Evolutionary conservation across 2,329 filamentous ascomycete genomes (phyloP).

Genomic region (Davidsoniella virescens): DNA sequence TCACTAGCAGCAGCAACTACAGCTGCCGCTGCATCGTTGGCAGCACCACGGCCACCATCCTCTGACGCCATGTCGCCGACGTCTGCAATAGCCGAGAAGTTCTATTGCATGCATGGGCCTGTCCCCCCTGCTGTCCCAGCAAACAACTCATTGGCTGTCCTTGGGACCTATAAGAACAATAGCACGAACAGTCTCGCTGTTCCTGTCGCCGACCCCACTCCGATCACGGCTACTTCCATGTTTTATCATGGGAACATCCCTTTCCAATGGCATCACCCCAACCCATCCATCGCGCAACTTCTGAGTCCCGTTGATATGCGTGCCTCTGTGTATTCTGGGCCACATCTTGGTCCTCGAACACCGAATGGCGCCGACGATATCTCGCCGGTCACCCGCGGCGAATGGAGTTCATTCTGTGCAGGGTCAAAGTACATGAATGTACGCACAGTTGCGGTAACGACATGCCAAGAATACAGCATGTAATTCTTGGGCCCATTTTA

Average conservation of each 20-base stretch:
- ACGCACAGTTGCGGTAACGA: slow-evolving; percentile 35
- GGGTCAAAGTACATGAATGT: slow-evolving; percentile 25
- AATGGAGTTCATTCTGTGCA: slow-evolving; percentile 45
- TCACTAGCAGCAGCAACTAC: neutral
- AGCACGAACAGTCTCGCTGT: too few relatives aligned
- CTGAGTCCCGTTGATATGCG: slow-evolving; percentile 4
- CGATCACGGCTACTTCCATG: neutral
- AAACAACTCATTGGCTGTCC: neutral
- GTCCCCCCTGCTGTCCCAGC: neutral
- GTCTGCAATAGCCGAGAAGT: slow-evolving; percentile 8
- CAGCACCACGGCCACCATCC: neutral
- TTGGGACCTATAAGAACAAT: neutral
- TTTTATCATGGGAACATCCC: neutral
- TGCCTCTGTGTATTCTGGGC: slow-evolving; percentile 1
- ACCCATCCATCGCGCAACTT: slow-evolving; percentile 11
- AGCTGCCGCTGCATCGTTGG: neutral
- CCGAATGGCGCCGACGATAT: slow-evolving; percentile 46
- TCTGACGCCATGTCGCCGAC: slow-evolving; percentile 4
- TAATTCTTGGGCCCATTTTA: neutral
- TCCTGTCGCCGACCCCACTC: neutral
- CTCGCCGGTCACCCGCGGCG: slow-evolving; percentile 43
- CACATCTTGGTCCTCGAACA: slow-evolving; percentile 32
- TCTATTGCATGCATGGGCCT: slow-evolving; percentile 2
- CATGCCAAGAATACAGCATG: slow-evolving; percentile 20
- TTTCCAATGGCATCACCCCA: neutral